Evolutionary conservation across 2,329 filamentous ascomycete species (phyloP).

Genomic region (Neodidymelliopsis sp.): DNA sequence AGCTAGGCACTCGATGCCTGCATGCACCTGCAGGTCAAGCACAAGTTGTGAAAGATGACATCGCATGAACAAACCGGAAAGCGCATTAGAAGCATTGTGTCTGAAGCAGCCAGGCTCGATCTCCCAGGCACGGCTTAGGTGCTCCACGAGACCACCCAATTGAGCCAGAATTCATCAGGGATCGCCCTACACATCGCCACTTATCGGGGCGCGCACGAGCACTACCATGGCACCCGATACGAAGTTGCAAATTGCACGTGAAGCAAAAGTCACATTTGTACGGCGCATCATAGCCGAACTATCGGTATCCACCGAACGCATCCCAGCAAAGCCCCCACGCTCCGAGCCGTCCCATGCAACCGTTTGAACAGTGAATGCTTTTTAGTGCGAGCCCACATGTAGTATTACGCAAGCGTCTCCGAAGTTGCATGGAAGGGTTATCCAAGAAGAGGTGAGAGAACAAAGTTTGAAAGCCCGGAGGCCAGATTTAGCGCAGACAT

Average conservation of each 20-base stretch:
- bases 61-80: background rate
- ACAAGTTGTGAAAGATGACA: background rate
- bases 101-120: no score
- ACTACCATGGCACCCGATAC: background rate
- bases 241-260: conserved; percentile 3
- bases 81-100: background rate
- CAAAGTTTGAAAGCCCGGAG: conserved; percentile 18
- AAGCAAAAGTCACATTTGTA: background rate
- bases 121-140: no score
- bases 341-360: conserved; percentile 18
- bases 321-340: conserved; percentile 11
- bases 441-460: background rate
- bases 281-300: conserved; percentile 4
- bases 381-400: conserved; percentile 15
- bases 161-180: no score
- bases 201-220: background rate
- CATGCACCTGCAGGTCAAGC: background rate
- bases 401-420: conserved; percentile 16
- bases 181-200: background rate
- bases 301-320: conserved; percentile 12
- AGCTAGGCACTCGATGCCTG: background rate
- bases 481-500: conserved; percentile 4
- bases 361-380: conserved; percentile 6
- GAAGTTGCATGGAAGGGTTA: conserved; percentile 5
- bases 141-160: no score